Percentiles rank a stretch among this genome's conserved stretches.
Evolutionary conservation across 257 asterid genomes (phyloP).

Genomic region (Prunella vulgaris): DNA sequence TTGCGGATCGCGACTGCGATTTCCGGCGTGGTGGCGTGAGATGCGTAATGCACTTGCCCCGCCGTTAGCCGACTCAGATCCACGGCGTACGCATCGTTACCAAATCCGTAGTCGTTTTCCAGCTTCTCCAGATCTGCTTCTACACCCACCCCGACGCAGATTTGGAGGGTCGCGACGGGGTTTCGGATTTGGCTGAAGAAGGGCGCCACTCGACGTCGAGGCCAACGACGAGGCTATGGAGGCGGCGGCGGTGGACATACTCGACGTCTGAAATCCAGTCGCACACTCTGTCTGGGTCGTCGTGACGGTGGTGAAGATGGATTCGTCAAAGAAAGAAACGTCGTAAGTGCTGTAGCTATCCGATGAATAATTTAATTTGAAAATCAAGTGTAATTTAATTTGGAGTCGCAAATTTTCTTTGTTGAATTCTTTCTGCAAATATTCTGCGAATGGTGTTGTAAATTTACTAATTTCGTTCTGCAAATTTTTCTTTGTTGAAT

Average conservation of each 20-base stretch:
- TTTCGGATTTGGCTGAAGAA: not conserved
- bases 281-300: not conserved
- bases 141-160: conserved; percentile 28
- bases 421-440: too few relatives aligned
- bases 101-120: not conserved
- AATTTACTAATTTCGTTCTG: too few relatives aligned
- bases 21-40: too few relatives aligned
- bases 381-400: too few relatives aligned
- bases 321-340: not conserved
- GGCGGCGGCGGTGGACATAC: not conserved
- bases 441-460: too few relatives aligned
- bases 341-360: not conserved
- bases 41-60: too few relatives aligned
- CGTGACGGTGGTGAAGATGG: conserved; percentile 23
- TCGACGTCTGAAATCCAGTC: conserved; percentile 13
- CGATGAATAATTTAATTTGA: too few relatives aligned
- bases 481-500: too few relatives aligned
- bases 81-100: not conserved
- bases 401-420: too few relatives aligned
- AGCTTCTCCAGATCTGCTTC: not conserved
- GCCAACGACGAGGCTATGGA: conserved; percentile 29
- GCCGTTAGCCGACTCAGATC: not conserved
- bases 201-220: conserved; percentile 42
- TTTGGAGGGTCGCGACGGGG: conserved; percentile 32
- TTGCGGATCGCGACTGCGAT: too few relatives aligned